Evolutionary conservation across 441 rosid genomes (phyloP), one percentile per base, ranked within the genome.

Genomic region (Oxalis stricta): DNA sequence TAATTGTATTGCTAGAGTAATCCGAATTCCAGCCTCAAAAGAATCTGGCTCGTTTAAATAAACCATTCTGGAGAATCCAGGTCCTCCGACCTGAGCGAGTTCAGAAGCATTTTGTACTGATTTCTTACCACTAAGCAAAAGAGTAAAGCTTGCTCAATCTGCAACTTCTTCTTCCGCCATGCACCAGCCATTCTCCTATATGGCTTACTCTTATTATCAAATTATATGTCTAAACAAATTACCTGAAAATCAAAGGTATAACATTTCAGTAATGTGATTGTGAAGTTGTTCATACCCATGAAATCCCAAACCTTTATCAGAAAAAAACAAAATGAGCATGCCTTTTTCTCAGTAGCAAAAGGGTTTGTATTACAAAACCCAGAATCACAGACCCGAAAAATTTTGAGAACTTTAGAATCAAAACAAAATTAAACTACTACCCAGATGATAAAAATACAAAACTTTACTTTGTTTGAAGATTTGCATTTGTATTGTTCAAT

Each of bases 41-140:
- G 72, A 41, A 19, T 54, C 67, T 15, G 84, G 71, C 35, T 80
- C 76, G 21, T 77, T 80, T 44, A 80, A 72, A 60, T 46, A 47
- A 18, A 80, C 85, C 10, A 72, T 68, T 58, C 91, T 71, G 19
- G 91, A 80, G 53, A 61, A 80, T 38, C 91, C 85, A 8, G 76
- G 62, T 24, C 75, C 56, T 28, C 91, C 91, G 24, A 80, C 66
- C 19, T 44, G 71, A 3, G 82, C 65, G 46, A 70, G 76, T 30
- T 71, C 91, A 39, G n/a, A n/a, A n/a, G 69, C 59, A 33, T 42
- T 66, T 47, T 55, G 42, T 37, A 73, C 64, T 41, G 61, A 45
- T 10, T 63, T 52, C 30, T 56, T 72, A 10, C 66, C 60, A 53
- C 63, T n/a, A 55, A 24, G 47, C 34, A 41, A 43, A 44, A 2